Percentiles rank a stretch among this genome's conserved stretches.
These are phyloP conservation scores for Aristolochia californica DNA, from an alignment of 164 flowering plant species.

Conservation along the genomic window DNA sequence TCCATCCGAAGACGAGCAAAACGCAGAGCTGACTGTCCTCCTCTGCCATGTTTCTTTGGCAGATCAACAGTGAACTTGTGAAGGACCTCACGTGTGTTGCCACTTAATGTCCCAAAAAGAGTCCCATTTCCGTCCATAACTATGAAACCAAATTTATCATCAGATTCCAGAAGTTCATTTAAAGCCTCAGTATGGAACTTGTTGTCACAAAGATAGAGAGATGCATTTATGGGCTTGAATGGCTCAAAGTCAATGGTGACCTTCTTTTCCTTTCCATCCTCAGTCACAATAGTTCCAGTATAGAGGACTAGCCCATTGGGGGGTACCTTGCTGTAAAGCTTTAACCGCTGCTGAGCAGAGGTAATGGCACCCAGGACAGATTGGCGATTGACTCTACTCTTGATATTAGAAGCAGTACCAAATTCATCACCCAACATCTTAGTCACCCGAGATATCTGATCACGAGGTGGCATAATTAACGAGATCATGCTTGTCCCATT, in stretches of 20 bases:
- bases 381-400: slow-evolving; percentile 5
- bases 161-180: slow-evolving; percentile 7
- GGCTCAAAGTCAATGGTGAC: slow-evolving; percentile 9
- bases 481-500: slow-evolving; percentile 10
- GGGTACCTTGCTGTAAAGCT: slow-evolving; percentile 8
- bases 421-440: slow-evolving; percentile 9
- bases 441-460: slow-evolving; percentile 7
- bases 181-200: slow-evolving; percentile 8
- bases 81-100: slow-evolving; percentile 5
- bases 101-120: slow-evolving; percentile 6
- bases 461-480: slow-evolving; percentile 6
- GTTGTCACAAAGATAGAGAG: slow-evolving; percentile 8
- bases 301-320: slow-evolving; percentile 6
- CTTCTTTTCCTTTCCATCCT: slow-evolving; percentile 10
- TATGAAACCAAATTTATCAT: slow-evolving; percentile 9
- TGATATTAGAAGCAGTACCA: slow-evolving; percentile 7
- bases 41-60: slow-evolving; percentile 7
- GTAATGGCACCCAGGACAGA: slow-evolving; percentile 2
- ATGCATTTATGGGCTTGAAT: slow-evolving; percentile 6
- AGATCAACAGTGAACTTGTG: slow-evolving; percentile 7
- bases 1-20: slow-evolving; percentile 10
- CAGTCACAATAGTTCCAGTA: slow-evolving; percentile 8
- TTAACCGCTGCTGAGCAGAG: slow-evolving; percentile 5
- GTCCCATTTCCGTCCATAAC: slow-evolving; percentile 10
- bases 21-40: slow-evolving; percentile 7